phyloP scores from a whole-genome alignment of 1,284 basidiomycete genomes.

The Moesziomyces antarcticus region DNA sequence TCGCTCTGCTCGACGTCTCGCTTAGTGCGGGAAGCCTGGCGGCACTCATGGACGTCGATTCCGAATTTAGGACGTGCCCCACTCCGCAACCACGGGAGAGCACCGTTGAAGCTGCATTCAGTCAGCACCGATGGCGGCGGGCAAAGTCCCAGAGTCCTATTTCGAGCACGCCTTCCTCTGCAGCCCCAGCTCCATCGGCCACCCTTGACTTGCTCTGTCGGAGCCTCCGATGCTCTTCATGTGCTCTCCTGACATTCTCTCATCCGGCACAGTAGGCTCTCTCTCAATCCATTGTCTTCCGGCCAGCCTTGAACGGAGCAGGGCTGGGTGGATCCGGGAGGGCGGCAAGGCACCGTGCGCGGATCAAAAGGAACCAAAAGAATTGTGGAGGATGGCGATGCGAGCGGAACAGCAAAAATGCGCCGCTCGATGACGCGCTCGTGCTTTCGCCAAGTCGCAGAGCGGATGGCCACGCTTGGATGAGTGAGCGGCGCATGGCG shows the following conservation, averaged over 20 bases:
- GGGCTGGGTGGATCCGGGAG: no score
- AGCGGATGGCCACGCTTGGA: no score
- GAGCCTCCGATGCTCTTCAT: no score
- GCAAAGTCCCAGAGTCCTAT: not conserved
- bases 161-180: not conserved
- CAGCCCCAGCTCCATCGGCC: no score
- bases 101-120: not conserved
- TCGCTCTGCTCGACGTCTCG: not conserved
- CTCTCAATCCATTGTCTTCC: no score
- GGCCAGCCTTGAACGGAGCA: no score
- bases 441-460: not conserved
- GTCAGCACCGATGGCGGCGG: not conserved
- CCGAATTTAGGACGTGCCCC: not conserved
- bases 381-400: slow-evolving; percentile 1
- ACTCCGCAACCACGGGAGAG: not conserved
- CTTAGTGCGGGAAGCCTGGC: not conserved
- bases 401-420: not conserved
- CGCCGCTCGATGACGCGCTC: slow-evolving; percentile 10
- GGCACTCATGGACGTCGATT: not conserved
- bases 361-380: not conserved
- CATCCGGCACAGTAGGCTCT: no score
- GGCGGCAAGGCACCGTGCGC: no score
- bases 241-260: no score
- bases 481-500: not conserved
- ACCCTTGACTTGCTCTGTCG: no score